Evolutionary conservation across 306 rosid species (phyloP).

Genomic region (Cucumis hystrix): DNA sequence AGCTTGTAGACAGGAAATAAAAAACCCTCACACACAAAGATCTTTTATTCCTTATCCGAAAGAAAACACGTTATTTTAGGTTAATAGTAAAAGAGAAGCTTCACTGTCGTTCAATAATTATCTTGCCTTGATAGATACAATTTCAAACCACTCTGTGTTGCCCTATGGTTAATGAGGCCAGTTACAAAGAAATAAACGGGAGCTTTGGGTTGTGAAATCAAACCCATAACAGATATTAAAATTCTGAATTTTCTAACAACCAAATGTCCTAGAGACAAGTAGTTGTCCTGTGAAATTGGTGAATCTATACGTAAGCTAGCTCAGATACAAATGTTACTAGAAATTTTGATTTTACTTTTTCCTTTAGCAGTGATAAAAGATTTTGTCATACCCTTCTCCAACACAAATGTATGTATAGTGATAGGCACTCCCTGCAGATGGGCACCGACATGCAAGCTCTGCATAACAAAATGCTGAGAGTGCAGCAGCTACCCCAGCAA

Average conservation of each 20-base stretch:
- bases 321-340: neutral
- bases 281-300: neutral
- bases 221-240: neutral
- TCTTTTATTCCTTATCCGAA: neutral
- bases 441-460: conserved; percentile 86
- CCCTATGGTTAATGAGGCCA: neutral
- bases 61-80: neutral
- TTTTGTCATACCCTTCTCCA: conserved; percentile 66
- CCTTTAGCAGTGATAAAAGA: neutral
- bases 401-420: conserved; percentile 85
- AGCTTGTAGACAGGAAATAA: neutral
- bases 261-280: neutral
- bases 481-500: conserved; percentile 85
- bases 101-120: neutral
- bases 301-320: neutral
- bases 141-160: no score
- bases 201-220: neutral
- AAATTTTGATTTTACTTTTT: neutral
- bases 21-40: neutral
- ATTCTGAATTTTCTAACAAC: neutral
- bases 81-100: neutral
- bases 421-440: conserved; percentile 97
- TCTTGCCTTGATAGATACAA: neutral
- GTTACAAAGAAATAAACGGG: neutral
- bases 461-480: conserved; percentile 98